Percentiles rank a stretch among this genome's conserved stretches.
phyloP scores from a whole-genome alignment of 2,329 filamentous ascomycete species.

The Escovopsis sp. region DNA sequence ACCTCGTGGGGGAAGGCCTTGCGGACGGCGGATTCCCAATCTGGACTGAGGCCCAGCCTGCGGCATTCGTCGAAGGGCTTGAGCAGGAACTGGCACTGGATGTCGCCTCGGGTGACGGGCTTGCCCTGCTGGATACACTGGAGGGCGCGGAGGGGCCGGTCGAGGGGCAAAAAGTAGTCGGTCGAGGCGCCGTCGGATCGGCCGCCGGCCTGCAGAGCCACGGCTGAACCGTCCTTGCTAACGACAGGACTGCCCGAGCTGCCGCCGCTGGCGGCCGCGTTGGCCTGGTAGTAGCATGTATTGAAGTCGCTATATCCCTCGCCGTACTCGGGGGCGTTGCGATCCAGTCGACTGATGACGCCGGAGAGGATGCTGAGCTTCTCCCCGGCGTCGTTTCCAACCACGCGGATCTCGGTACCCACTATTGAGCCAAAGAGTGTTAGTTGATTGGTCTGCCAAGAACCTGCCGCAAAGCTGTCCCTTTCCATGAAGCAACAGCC shows the following conservation, averaged over 20 bases:
- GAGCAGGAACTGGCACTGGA: slow-evolving; percentile 92
- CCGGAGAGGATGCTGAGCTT: slow-evolving; percentile 96
- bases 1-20: slow-evolving; percentile 81
- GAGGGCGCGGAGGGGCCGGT: slow-evolving; percentile 75
- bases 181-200: slow-evolving; percentile 89
- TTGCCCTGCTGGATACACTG: slow-evolving; percentile 66
- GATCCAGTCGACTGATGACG: slow-evolving; percentile 87
- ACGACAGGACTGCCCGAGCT: slow-evolving; percentile 98
- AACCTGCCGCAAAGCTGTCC: no score
- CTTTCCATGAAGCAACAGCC: no score
- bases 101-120: slow-evolving; percentile 77
- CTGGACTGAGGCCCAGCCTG: slow-evolving; percentile 65
- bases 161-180: slow-evolving; percentile 90
- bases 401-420: slow-evolving; percentile 86
- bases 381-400: slow-evolving; percentile 96
- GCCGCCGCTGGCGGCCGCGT: slow-evolving; percentile 87
- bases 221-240: slow-evolving; percentile 81
- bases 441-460: slow-evolving; percentile 5
- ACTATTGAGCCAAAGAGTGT: slow-evolving; percentile 31
- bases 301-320: slow-evolving; percentile 98
- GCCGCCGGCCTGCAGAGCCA: slow-evolving; percentile 87
- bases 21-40: slow-evolving; percentile 76
- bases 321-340: slow-evolving; percentile 94
- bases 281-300: slow-evolving; percentile 91
- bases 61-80: slow-evolving; percentile 97